Evolutionary conservation across 768 basidiomycete genomes (phyloP).

Genomic region (Rhizopogon vulgaris): DNA sequence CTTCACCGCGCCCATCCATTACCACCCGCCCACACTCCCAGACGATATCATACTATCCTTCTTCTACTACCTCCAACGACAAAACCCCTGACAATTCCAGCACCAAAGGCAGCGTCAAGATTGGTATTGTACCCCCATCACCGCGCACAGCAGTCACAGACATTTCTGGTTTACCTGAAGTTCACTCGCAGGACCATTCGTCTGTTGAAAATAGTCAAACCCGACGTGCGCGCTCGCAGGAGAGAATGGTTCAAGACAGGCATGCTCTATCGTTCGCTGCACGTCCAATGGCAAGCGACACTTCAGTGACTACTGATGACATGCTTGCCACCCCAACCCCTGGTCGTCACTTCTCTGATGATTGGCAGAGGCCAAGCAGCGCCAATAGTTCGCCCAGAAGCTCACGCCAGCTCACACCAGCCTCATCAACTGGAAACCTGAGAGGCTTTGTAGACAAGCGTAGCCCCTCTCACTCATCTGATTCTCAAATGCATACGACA

Average conservation of each 20-base stretch:
- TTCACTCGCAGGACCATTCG: conserved; percentile 12
- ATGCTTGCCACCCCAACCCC: conserved; percentile 23
- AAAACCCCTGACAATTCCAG: conserved; percentile 2
- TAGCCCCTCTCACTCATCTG: background rate
- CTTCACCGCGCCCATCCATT: background rate
- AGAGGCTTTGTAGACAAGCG: conserved; percentile 21
- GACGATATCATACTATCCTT: conserved; percentile 6
- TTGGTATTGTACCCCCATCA: conserved; percentile 26
- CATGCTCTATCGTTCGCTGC: conserved; percentile 29
- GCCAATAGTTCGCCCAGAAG: conserved; percentile 7
- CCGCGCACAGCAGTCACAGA: conserved; percentile 16
- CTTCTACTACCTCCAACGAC: conserved; percentile 1
- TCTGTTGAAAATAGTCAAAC: conserved; percentile 16
- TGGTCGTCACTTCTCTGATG: conserved; percentile 9
- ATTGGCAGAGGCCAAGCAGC: conserved; percentile 11
- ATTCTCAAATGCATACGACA: background rate
- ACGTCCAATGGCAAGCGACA: conserved; percentile 19
- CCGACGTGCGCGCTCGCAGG: conserved; percentile 25
- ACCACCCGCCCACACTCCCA: conserved; percentile 7
- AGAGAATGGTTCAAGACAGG: conserved; percentile 22
- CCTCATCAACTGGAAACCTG: conserved; percentile 26
- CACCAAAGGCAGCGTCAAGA: conserved; percentile 21
- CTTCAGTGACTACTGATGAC: conserved; percentile 15
- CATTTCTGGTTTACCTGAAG: conserved; percentile 1
- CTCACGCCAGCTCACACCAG: conserved; percentile 22